Percentiles rank a stretch among this genome's conserved stretches.
Evolutionary conservation across 164 flowering plant genomes (phyloP).

Genomic region (Hamamelis virginiana): DNA sequence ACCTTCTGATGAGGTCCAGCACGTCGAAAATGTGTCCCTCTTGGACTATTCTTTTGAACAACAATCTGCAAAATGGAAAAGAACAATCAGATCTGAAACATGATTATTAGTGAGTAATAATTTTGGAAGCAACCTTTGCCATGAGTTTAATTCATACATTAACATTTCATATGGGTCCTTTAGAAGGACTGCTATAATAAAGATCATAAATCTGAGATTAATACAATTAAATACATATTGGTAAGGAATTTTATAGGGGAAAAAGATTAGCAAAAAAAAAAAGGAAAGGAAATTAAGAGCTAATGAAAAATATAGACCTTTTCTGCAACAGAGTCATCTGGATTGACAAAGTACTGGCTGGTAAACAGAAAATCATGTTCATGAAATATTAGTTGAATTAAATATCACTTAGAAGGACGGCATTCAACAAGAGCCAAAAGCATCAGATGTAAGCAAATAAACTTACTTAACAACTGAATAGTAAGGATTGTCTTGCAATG

Average conservation of each 20-base stretch:
- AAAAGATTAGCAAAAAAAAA: neutral
- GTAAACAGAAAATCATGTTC: neutral
- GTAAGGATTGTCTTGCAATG: constrained; percentile 38
- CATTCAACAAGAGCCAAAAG: too few species aligned
- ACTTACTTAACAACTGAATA: constrained; percentile 45
- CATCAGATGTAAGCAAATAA: neutral
- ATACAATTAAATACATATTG: too few species aligned
- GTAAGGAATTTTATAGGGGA: neutral
- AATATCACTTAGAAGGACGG: neutral
- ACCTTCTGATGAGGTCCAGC: constrained; percentile 60
- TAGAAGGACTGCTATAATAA: too few species aligned
- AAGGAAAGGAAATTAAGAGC: neutral
- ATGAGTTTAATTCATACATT: too few species aligned
- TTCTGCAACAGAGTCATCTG: constrained; percentile 37
- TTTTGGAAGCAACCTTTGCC: neutral
- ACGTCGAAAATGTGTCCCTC: constrained; percentile 48
- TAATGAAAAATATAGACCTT: constrained; percentile 16
- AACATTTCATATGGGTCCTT: too few species aligned
- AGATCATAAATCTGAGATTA: too few species aligned
- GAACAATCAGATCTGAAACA: neutral
- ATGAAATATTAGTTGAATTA: neutral
- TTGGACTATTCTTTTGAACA: constrained; percentile 37
- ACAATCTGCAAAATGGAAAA: constrained; percentile 31
- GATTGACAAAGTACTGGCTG: constrained; percentile 45
- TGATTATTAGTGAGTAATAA: neutral